phyloP scores from a whole-genome alignment of 2,329 filamentous ascomycete species.

The Dactylellina drechsleri region DNA sequence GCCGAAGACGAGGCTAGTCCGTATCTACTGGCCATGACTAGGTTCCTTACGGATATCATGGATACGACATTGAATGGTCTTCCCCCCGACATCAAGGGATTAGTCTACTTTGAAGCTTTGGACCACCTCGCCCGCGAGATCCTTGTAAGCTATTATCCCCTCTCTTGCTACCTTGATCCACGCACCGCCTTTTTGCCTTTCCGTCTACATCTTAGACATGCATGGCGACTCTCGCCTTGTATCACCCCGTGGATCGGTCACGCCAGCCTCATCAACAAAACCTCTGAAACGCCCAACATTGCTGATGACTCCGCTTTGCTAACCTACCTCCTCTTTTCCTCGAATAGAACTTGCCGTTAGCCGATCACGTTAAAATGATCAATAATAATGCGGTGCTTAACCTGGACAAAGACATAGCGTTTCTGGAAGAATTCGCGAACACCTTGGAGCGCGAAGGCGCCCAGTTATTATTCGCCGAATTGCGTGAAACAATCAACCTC shows the following conservation, averaged over 20 bases:
- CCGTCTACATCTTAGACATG: slow-evolving; percentile 27
- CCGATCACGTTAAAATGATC: slow-evolving; percentile 81
- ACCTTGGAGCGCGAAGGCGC: slow-evolving; percentile 74
- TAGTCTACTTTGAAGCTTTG: slow-evolving; percentile 96
- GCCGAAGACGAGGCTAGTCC: slow-evolving; percentile 75
- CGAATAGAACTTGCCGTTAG: slow-evolving; percentile 76
- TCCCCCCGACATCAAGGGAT: slow-evolving; percentile 94
- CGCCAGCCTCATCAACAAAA: slow-evolving; percentile 50
- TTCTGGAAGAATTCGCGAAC: slow-evolving; percentile 86
- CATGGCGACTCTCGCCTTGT: slow-evolving; percentile 56
- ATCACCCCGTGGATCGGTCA: slow-evolving; percentile 56
- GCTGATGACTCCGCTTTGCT: slow-evolving; percentile 46
- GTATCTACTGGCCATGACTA: slow-evolving; percentile 94
- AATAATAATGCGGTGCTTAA: slow-evolving; percentile 85
- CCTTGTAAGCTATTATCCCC: slow-evolving; percentile 67
- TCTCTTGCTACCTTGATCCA: slow-evolving; percentile 29
- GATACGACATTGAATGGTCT: slow-evolving; percentile 89
- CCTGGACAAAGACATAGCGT: slow-evolving; percentile 82
- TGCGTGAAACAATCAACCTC: slow-evolving; percentile 89
- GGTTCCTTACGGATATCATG: slow-evolving; percentile 96
- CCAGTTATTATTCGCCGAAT: slow-evolving; percentile 87
- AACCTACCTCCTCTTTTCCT: slow-evolving; percentile 2
- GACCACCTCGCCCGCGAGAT: slow-evolving; percentile 90
- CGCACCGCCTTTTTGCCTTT: slow-evolving; percentile 15
- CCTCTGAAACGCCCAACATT: slow-evolving; percentile 29